These are phyloP conservation scores for Heliocybe sulcata DNA, from an alignment of 1,284 basidiomycete species.

Conservation along the genomic window DNA sequence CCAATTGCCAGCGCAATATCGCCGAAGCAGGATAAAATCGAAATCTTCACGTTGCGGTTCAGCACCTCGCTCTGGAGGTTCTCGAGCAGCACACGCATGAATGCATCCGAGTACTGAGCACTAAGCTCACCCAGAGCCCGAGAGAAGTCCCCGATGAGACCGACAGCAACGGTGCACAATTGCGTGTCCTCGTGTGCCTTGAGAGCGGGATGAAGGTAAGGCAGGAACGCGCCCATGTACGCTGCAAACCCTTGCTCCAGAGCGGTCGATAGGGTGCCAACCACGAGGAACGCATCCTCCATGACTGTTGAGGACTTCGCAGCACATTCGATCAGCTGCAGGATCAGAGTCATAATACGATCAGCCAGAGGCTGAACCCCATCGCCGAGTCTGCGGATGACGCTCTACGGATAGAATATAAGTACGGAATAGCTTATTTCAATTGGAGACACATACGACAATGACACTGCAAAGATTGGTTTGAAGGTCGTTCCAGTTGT, in stretches of 20 bases:
- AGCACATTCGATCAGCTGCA: conserved; percentile 82
- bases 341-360: conserved; percentile 89
- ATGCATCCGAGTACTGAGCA: conserved; percentile 75
- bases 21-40: conserved; percentile 92
- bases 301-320: conserved; percentile 94
- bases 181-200: conserved; percentile 93
- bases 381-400: conserved; percentile 77
- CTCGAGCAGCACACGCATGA: conserved; percentile 90
- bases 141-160: conserved; percentile 93
- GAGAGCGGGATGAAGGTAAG: conserved; percentile 86
- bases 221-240: conserved; percentile 88
- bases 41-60: conserved; percentile 94
- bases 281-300: conserved; percentile 94
- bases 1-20: conserved; percentile 96
- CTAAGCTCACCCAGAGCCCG: conserved; percentile 86
- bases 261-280: conserved; percentile 83
- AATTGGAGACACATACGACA: conserved; percentile 48
- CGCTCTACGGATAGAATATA: conserved; percentile 41
- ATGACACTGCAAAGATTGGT: conserved; percentile 92
- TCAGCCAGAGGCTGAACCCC: conserved; percentile 89
- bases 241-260: conserved; percentile 83
- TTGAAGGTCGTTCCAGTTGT: conserved; percentile 99
- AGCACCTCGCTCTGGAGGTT: conserved; percentile 90
- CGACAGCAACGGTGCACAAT: conserved; percentile 92
- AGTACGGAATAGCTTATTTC: background rate